These are phyloP conservation scores for Hypoxylon rickii DNA, from an alignment of 495 filamentous ascomycete genomes.

Conservation along the genomic window DNA sequence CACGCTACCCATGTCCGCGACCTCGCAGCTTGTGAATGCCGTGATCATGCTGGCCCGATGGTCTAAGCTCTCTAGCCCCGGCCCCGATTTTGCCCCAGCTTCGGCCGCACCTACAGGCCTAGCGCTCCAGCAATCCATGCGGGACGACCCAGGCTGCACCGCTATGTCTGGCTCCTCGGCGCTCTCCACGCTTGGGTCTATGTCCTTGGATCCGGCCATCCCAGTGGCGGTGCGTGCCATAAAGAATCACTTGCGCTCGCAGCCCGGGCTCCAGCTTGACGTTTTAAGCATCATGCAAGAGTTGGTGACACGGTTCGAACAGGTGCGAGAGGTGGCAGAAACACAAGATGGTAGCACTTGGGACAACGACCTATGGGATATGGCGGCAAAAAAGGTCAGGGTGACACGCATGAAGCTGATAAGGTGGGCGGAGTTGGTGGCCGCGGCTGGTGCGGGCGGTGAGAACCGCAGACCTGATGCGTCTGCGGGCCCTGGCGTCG, in stretches of 20 bases:
- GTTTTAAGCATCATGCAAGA: slow-evolving; percentile 31
- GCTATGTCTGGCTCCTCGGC: background rate
- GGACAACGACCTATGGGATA: slow-evolving; percentile 39
- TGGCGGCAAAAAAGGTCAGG: slow-evolving; percentile 36
- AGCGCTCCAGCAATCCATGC: background rate
- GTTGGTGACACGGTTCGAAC: slow-evolving; percentile 36
- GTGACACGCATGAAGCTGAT: slow-evolving; percentile 38
- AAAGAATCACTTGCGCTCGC: slow-evolving; percentile 31
- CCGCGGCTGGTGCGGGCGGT: slow-evolving; percentile 5
- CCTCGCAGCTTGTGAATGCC: slow-evolving; percentile 47
- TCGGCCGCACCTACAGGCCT: background rate
- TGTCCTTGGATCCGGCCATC: slow-evolving; percentile 32
- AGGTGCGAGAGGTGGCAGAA: slow-evolving; percentile 21
- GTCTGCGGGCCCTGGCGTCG: background rate
- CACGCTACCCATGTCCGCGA: slow-evolving; percentile 41
- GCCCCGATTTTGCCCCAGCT: background rate
- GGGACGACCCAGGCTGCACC: slow-evolving; percentile 16
- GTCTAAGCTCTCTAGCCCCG: slow-evolving; percentile 36
- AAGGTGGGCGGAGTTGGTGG: slow-evolving; percentile 38
- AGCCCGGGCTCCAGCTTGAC: slow-evolving; percentile 38
- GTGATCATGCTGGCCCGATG: slow-evolving; percentile 45
- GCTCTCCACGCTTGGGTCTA: background rate
- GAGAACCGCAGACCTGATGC: slow-evolving; percentile 11
- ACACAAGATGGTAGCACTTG: slow-evolving; percentile 2
- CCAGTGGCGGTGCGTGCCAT: slow-evolving; percentile 32